Percentiles rank a stretch among this genome's conserved stretches.
Evolutionary conservation across 2,329 filamentous ascomycete species (phyloP).

Genomic region (Penicillium griseofulvum): DNA sequence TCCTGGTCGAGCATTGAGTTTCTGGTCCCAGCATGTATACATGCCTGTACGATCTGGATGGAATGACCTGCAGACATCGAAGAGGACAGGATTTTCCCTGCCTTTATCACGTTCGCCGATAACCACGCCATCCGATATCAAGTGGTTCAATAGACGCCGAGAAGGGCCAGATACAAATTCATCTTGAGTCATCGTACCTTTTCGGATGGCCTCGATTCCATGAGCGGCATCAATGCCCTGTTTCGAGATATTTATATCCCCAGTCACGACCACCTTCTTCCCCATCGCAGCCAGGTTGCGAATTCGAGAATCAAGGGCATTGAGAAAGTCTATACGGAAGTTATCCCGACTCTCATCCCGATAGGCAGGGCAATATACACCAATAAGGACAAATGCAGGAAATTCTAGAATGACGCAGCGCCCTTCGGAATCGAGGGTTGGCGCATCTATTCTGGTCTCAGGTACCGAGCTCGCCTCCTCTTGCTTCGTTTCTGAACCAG

Average conservation of each 20-base stretch:
- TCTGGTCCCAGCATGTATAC: slow-evolving; percentile 97
- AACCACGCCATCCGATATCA: slow-evolving; percentile 72
- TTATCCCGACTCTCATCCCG: slow-evolving; percentile 79
- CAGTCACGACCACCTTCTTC: slow-evolving; percentile 80
- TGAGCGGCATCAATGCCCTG: slow-evolving; percentile 73
- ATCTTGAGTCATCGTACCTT: slow-evolving; percentile 64
- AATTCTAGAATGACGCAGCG: slow-evolving; percentile 91
- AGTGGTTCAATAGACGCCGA: slow-evolving; percentile 77
- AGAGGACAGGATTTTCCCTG: slow-evolving; percentile 68
- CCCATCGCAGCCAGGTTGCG: slow-evolving; percentile 78
- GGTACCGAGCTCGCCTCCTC: neutral
- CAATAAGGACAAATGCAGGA: slow-evolving; percentile 88
- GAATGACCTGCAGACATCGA: slow-evolving; percentile 80
- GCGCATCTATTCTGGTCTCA: slow-evolving; percentile 63
- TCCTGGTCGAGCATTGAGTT: slow-evolving; percentile 89
- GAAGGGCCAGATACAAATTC: slow-evolving; percentile 72
- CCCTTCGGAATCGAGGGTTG: slow-evolving; percentile 80
- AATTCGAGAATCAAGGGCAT: slow-evolving; percentile 75
- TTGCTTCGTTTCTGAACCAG: slow-evolving; percentile 5
- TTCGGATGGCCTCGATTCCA: slow-evolving; percentile 67
- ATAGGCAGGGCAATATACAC: slow-evolving; percentile 87
- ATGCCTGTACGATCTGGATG: slow-evolving; percentile 79
- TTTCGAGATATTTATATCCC: slow-evolving; percentile 79
- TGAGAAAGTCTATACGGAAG: slow-evolving; percentile 77
- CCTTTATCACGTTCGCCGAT: slow-evolving; percentile 63